These are phyloP conservation scores for Fusarium phyllophilum DNA, from an alignment of 2,329 filamentous ascomycete genomes.

Conservation along the genomic window DNA sequence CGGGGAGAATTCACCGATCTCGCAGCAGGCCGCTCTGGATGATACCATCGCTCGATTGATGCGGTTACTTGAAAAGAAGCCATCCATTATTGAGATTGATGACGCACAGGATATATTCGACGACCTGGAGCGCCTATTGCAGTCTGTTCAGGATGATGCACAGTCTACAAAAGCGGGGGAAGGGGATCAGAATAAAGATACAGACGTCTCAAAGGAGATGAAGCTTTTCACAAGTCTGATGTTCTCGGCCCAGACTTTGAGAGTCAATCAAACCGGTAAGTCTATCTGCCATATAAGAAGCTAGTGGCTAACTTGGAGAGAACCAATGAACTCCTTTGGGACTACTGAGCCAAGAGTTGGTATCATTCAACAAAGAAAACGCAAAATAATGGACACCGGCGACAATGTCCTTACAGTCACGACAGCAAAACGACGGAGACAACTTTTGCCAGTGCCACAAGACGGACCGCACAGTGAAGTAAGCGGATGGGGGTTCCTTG, in stretches of 20 bases:
- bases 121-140: rapidly evolving
- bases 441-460: rapidly evolving
- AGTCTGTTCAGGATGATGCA: rapidly evolving
- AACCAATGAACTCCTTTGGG: rapidly evolving
- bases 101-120: background rate
- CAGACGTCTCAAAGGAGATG: background rate
- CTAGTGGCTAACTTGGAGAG: rapidly evolving
- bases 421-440: rapidly evolving
- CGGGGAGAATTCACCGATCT: background rate
- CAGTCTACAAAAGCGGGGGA: rapidly evolving
- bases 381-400: background rate
- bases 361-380: background rate
- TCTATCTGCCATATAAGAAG: rapidly evolving
- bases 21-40: rapidly evolving
- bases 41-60: background rate
- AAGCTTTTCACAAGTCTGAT: background rate
- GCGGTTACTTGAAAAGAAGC: background rate
- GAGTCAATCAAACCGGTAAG: background rate
- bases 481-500: rapidly evolving
- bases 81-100: background rate
- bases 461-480: rapidly evolving
- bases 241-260: rapidly evolving
- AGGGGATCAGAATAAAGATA: rapidly evolving
- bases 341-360: rapidly evolving
- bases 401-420: rapidly evolving